A percentile compares a stretch with the other conserved stretches of the same genome.
These are phyloP conservation scores for Mycena alexandri DNA, from an alignment of 768 basidiomycete genomes.

Conservation along the genomic window DNA sequence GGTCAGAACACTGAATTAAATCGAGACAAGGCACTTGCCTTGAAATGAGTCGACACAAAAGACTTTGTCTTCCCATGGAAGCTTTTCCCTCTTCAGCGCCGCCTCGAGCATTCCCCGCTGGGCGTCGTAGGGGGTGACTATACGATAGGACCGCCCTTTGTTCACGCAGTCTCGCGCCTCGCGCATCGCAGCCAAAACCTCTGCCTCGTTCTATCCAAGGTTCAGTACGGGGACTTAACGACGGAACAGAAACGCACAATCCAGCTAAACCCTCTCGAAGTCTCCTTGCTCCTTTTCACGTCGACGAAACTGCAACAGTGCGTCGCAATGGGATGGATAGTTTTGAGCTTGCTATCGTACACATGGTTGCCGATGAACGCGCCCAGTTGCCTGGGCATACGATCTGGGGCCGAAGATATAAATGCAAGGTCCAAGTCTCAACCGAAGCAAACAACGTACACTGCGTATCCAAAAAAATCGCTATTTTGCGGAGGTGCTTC, in stretches of 20 bases:
- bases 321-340: slow-evolving; percentile 53
- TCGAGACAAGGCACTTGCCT: slow-evolving; percentile 54
- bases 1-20: neutral
- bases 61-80: slow-evolving; percentile 70
- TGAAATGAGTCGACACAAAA: slow-evolving; percentile 88
- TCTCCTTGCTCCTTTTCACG: slow-evolving; percentile 52
- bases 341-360: slow-evolving; percentile 66
- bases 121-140: slow-evolving; percentile 83
- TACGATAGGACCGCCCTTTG: slow-evolving; percentile 57
- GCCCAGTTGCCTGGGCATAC: slow-evolving; percentile 67
- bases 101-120: slow-evolving; percentile 70
- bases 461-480: slow-evolving; percentile 62
- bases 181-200: slow-evolving; percentile 59
- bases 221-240: neutral
- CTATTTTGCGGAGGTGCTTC: slow-evolving; percentile 52
- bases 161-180: slow-evolving; percentile 58
- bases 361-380: slow-evolving; percentile 65
- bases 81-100: slow-evolving; percentile 56
- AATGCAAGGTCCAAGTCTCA: slow-evolving; percentile 9
- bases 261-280: slow-evolving; percentile 51
- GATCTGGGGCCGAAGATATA: slow-evolving; percentile 50
- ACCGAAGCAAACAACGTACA: slow-evolving; percentile 56
- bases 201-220: slow-evolving; percentile 62
- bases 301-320: slow-evolving; percentile 73
- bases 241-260: slow-evolving; percentile 43